A percentile compares a stretch with the other conserved stretches of the same genome.
phyloP scores from a whole-genome alignment of 2,329 filamentous ascomycete species.

The Periconia sp. region DNA sequence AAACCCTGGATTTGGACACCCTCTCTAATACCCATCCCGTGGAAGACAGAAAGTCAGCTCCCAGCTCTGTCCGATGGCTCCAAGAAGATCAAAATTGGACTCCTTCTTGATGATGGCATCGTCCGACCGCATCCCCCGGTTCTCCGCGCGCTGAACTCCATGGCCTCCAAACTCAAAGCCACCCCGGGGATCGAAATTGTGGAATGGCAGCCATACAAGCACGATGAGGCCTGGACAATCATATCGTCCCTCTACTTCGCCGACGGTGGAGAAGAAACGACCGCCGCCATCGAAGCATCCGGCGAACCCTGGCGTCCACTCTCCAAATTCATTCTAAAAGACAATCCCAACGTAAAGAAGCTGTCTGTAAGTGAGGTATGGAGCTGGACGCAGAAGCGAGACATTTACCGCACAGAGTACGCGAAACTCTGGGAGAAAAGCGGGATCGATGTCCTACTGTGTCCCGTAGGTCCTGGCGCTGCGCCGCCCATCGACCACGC shows the following conservation, averaged over 20 bases:
- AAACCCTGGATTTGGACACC: slow-evolving; percentile 63
- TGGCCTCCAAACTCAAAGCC: slow-evolving; percentile 51
- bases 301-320: slow-evolving; percentile 65
- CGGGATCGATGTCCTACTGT: slow-evolving; percentile 63
- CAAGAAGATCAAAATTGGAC: slow-evolving; percentile 60
- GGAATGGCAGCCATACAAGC: slow-evolving; percentile 55
- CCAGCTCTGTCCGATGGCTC: slow-evolving; percentile 16
- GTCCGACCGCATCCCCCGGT: slow-evolving; percentile 70
- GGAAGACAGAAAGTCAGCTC: slow-evolving; percentile 44
- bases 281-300: slow-evolving; percentile 54
- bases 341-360: slow-evolving; percentile 46
- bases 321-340: slow-evolving; percentile 61
- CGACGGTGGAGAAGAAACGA: slow-evolving; percentile 62
- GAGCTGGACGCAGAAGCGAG: slow-evolving; percentile 45
- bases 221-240: slow-evolving; percentile 53
- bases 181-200: slow-evolving; percentile 59
- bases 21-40: slow-evolving; percentile 62
- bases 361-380: slow-evolving; percentile 49
- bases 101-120: slow-evolving; percentile 68
- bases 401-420: slow-evolving; percentile 50
- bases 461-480: slow-evolving; percentile 60
- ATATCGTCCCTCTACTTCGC: slow-evolving; percentile 50
- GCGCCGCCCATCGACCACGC: slow-evolving; percentile 59
- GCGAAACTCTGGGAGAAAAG: slow-evolving; percentile 45
- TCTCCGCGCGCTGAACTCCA: slow-evolving; percentile 57